phyloP scores from a whole-genome alignment of 2,329 filamentous ascomycete genomes.

The Fusarium oxysporum region DNA sequence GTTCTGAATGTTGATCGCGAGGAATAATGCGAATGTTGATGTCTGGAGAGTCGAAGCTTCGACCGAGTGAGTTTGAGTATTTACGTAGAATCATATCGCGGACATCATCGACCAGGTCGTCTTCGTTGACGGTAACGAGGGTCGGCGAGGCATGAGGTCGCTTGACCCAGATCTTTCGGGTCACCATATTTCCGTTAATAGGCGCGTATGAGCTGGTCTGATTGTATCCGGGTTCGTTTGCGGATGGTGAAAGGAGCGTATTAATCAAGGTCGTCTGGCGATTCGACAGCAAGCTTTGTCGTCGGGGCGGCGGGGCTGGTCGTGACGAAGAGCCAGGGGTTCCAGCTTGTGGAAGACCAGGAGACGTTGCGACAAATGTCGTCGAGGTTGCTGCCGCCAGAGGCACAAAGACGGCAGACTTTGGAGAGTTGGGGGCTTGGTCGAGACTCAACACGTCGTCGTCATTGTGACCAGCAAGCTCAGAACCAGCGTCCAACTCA shows the following conservation, averaged over 20 bases:
- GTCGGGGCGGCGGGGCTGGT: constrained; percentile 41
- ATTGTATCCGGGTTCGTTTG: constrained; percentile 38
- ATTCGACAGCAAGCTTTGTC: constrained; percentile 54
- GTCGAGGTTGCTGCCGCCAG: constrained; percentile 50
- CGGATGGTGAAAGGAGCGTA: constrained; percentile 47
- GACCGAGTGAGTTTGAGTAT: constrained; percentile 92
- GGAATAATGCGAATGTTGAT: constrained; percentile 81
- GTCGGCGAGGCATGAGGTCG: constrained; percentile 87
- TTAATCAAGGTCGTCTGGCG: constrained; percentile 50
- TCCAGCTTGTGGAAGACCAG: constrained; percentile 36
- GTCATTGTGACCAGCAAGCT: constrained; percentile 42
- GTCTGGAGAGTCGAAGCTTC: constrained; percentile 90
- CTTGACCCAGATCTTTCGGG: constrained; percentile 94
- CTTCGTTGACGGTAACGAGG: constrained; percentile 84
- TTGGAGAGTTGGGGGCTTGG: constrained; percentile 37
- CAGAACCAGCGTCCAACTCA: constrained; percentile 34
- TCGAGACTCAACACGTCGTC: constrained; percentile 46
- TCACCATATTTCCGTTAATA: constrained; percentile 66
- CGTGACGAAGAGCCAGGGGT: constrained; percentile 35
- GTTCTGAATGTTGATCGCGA: constrained; percentile 74
- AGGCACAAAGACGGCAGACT: constrained; percentile 26
- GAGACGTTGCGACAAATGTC: constrained; percentile 52
- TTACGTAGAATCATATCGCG: constrained; percentile 92
- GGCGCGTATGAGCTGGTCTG: constrained; percentile 42
- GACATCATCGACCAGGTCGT: constrained; percentile 94